A percentile compares a stretch with the other conserved stretches of the same genome.
Conservation (phyloP, 805 yeast species). For the Suhomyces xylopsoci region DNA sequence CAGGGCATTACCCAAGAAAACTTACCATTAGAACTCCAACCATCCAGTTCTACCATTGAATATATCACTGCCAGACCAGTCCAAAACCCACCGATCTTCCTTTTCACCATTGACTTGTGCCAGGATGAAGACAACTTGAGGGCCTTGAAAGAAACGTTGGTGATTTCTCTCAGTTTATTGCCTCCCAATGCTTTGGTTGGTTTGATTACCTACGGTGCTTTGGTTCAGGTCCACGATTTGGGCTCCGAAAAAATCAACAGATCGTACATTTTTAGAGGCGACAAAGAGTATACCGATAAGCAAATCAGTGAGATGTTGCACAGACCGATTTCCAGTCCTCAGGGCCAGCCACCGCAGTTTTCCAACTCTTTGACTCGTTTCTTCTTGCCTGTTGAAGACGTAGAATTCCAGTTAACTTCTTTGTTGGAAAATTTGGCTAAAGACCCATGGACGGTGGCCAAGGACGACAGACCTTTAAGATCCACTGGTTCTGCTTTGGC, state of each 20-base stretch:
- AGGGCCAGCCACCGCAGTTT: conserved; percentile 21
- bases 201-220: conserved; percentile 83
- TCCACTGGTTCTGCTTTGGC: conserved; percentile 91
- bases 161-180: conserved; percentile 69
- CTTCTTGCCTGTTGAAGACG: conserved; percentile 68
- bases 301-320: conserved; percentile 55
- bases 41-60: conserved; percentile 73
- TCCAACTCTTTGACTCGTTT: conserved; percentile 51
- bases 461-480: conserved; percentile 81
- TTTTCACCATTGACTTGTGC: conserved; percentile 84
- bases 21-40: conserved; percentile 76
- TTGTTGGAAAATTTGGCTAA: conserved; percentile 72
- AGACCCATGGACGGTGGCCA: conserved; percentile 88
- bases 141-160: conserved; percentile 77
- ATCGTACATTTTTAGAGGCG: conserved; percentile 84
- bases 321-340: conserved; percentile 26
- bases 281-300: conserved; percentile 75
- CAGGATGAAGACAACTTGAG: conserved; percentile 85
- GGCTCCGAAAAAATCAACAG: conserved; percentile 62
- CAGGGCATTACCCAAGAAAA: conserved; percentile 70
- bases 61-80: conserved; percentile 80
- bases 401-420: conserved; percentile 80
- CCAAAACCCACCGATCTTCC: conserved; percentile 78
- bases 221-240: conserved; percentile 85
- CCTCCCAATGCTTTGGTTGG: conserved; percentile 92